phyloP scores from a whole-genome alignment of 2,329 filamentous ascomycete genomes.

The Colletotrichum neosansevieriae region DNA sequence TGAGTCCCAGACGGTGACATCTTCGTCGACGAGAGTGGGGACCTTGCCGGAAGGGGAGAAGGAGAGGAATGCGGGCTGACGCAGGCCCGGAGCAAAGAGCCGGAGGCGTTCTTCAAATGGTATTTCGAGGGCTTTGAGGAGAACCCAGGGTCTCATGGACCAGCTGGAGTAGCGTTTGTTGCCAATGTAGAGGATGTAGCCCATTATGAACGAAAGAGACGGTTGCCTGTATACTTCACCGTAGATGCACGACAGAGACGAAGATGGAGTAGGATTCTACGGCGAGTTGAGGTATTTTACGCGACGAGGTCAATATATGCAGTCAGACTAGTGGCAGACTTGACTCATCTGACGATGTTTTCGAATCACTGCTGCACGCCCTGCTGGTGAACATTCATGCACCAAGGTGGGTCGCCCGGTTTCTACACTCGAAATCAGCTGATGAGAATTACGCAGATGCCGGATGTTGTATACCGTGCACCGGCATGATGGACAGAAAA shows the following conservation, averaged over 20 bases:
- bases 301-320: neutral
- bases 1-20: conserved; percentile 56
- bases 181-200: conserved; percentile 55
- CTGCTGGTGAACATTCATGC: neutral
- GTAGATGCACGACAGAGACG: fast-evolving
- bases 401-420: too few species aligned
- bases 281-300: neutral
- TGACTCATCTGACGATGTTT: conserved; percentile 27
- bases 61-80: conserved; percentile 50
- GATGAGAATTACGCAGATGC: neutral
- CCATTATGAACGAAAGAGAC: conserved; percentile 44
- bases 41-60: conserved; percentile 59
- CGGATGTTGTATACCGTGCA: neutral
- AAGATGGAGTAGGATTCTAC: neutral
- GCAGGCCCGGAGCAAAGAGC: conserved; percentile 47
- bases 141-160: conserved; percentile 60
- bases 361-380: neutral
- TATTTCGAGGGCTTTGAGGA: conserved; percentile 57
- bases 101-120: conserved; percentile 56
- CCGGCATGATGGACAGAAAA: neutral
- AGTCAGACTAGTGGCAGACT: neutral
- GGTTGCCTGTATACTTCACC: neutral
- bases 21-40: conserved; percentile 53
- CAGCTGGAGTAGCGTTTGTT: conserved; percentile 61
- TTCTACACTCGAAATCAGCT: too few species aligned